Conservation (phyloP, 495 filamentous ascomycete genomes). For the Penicillium canescens region DNA sequence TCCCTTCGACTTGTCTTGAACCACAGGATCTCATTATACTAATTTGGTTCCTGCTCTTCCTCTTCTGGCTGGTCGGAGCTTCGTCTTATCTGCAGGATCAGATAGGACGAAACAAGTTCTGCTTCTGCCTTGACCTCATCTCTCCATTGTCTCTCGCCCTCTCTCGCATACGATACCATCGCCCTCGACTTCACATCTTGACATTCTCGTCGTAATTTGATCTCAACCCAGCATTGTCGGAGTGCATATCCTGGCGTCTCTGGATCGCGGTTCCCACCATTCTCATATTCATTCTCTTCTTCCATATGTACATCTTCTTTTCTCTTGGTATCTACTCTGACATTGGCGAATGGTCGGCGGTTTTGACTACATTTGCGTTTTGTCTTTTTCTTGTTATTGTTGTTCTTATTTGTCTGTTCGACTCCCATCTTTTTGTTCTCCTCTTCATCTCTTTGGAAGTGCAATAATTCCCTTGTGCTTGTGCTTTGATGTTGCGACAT, state of each 20-base stretch:
- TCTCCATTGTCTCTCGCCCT: not conserved
- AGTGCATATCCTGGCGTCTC: constrained; percentile 21
- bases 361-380: not conserved
- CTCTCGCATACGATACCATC: not conserved
- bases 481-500: constrained; percentile 13
- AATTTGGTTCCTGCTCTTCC: not conserved
- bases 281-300: constrained; percentile 1
- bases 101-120: constrained; percentile 14
- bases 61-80: constrained; percentile 24
- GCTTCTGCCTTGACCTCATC: constrained; percentile 1
- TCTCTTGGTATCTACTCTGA: constrained; percentile 2
- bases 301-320: constrained; percentile 2
- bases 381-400: not conserved
- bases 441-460: constrained; percentile 8
- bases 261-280: constrained; percentile 3
- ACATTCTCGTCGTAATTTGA: constrained; percentile 2
- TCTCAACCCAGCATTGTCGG: constrained; percentile 16
- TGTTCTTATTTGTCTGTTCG: not conserved
- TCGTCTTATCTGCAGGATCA: constrained; percentile 6
- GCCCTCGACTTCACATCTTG: not conserved
- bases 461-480: constrained; percentile 10
- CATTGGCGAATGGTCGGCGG: constrained; percentile 2
- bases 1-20: not conserved
- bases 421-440: not conserved
- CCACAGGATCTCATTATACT: not conserved